Conservation (phyloP, 2,329 filamentous ascomycete genomes). For the Knoxdaviesia capensis region DNA sequence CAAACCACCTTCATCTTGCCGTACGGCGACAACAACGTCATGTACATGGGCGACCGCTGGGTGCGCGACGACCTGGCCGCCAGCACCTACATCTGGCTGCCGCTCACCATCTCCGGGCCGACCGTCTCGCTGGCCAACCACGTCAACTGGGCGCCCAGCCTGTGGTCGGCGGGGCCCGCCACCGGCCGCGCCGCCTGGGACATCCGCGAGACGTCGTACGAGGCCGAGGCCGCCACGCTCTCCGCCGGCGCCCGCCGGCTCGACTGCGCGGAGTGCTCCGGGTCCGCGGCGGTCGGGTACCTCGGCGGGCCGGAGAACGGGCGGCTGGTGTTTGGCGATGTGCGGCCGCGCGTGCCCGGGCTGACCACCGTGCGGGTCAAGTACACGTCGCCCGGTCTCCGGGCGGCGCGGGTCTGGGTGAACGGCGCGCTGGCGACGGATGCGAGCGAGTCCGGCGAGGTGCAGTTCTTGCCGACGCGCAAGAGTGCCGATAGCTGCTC, state of each 20-base stretch:
- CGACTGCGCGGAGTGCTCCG: conserved; percentile 30
- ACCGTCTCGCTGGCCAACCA: conserved; percentile 29
- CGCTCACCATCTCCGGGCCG: conserved; percentile 27
- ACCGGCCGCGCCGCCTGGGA: neutral
- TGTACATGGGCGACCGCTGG: conserved; percentile 53
- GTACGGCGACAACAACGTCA: conserved; percentile 15
- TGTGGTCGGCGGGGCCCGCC: conserved; percentile 20
- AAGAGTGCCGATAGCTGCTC: conserved; percentile 22
- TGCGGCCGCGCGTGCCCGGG: conserved; percentile 21
- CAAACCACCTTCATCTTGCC: conserved; percentile 41
- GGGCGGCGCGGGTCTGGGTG: conserved; percentile 32
- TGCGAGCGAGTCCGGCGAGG: conserved; percentile 23
- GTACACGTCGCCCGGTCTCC: conserved; percentile 35
- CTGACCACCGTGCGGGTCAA: conserved; percentile 31
- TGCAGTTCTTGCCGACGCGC: conserved; percentile 25
- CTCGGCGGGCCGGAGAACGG: conserved; percentile 27
- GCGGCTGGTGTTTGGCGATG: conserved; percentile 23
- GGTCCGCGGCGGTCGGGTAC: conserved; percentile 26
- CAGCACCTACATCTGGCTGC: conserved; percentile 46
- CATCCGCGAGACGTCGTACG: conserved; percentile 21
- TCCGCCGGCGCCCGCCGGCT: conserved; percentile 22
- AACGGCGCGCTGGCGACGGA: conserved; percentile 19
- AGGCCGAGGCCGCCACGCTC: conserved; percentile 28
- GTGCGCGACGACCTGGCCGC: conserved; percentile 34
- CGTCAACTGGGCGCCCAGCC: conserved; percentile 33